Evolutionary conservation across 1,284 basidiomycete species (phyloP).

Genomic region (Ustilago esculenta): DNA sequence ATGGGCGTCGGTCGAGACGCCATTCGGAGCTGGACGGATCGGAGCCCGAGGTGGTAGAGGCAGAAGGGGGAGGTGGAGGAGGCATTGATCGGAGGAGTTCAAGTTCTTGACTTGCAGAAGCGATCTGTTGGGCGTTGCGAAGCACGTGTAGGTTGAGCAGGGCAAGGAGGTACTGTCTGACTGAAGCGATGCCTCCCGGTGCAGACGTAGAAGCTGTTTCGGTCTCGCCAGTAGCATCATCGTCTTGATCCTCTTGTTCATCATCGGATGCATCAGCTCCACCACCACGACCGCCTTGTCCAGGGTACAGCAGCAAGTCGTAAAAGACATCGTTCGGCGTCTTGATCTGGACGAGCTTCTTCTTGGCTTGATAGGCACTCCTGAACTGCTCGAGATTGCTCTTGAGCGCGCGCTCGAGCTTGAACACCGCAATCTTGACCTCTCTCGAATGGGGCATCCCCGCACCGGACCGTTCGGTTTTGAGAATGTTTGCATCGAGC

Average conservation of each 20-base stretch:
- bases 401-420: constrained; percentile 53
- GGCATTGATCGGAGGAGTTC: constrained; percentile 56
- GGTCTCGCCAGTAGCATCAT: constrained; percentile 18
- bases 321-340: constrained; percentile 37
- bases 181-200: constrained; percentile 23
- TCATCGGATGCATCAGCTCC: constrained; percentile 15
- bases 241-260: constrained; percentile 51
- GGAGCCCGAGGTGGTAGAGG: background rate
- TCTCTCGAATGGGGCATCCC: constrained; percentile 29
- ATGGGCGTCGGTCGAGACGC: constrained; percentile 48
- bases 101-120: constrained; percentile 53
- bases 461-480: background rate
- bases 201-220: background rate
- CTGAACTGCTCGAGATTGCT: constrained; percentile 49
- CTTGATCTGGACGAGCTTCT: background rate
- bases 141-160: constrained; percentile 58
- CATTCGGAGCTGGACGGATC: constrained; percentile 23
- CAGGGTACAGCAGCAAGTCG: constrained; percentile 41
- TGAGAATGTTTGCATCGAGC: background rate
- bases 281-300: background rate
- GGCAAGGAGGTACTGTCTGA: constrained; percentile 57
- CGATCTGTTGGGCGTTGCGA: constrained; percentile 21
- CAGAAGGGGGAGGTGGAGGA: constrained; percentile 10
- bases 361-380: constrained; percentile 17
- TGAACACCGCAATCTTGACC: constrained; percentile 58